Evolutionary conservation across 2,329 filamentous ascomycete species (phyloP), one percentile per base, ranked within the genome.

Genomic region (Gaeumannomyces sp.): DNA sequence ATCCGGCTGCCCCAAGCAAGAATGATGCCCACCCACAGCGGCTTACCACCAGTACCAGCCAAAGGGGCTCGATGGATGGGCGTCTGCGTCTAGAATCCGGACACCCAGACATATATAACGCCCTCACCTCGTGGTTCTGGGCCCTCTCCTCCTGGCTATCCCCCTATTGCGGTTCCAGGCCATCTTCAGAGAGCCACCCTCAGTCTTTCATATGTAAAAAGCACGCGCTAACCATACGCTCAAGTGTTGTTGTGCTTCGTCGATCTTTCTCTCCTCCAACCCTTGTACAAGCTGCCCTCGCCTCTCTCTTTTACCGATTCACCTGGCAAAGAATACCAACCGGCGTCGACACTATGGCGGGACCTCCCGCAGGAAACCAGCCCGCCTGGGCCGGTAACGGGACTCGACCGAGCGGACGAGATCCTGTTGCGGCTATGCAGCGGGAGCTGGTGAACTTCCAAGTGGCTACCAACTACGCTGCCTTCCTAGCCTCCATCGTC

Each of bases 401-500:
- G 33, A 10, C 58, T 10, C 16, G 35, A 25, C 7, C 31, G 59
- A 11, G 27, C 19, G 59, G 14, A 22, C 31, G 28, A 16, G 60
- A 61, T 35, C 16, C n/a, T n/a, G 45, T 16, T 25, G 35, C 25
- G 4, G 60, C 60, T 3, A 31, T 31, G 59, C 28, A 60, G 25
- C 64, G 68, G n/a, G 35, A 50, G 28, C 25, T 31, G 14, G 7
- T 60, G 31, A 69, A 68, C 58, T 60, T 66, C 53, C 61, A 62
- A 22, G 50, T 66, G 2, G 64, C 64, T 25, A 62, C 59, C 10
- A 68, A 68, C 60, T 69, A 66, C 61, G 68, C 68, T 4, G 63
- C 65, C 2, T 60, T 66, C 31, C 64, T 75, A 14, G 71, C 70
- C 58, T 71, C 73, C 27, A 66, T 75, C 60, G 68, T 75, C 38